Conservation (phyloP, 768 basidiomycete genomes). For the Sistotremastrum niveocremeum region DNA sequence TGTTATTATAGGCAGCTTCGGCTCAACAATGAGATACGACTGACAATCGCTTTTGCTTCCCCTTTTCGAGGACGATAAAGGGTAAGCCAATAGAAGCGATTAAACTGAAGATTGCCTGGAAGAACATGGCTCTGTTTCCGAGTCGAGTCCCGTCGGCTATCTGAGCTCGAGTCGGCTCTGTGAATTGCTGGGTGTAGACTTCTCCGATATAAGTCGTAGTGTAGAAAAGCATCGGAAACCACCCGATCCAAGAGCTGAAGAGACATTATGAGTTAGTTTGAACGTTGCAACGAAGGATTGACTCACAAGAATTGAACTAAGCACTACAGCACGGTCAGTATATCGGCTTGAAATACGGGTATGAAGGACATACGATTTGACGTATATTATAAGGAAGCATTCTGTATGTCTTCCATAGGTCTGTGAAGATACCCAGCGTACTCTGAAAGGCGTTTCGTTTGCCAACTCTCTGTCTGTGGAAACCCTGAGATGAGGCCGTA, state of each 20-base stretch:
- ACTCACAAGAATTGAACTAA: constrained; percentile 71
- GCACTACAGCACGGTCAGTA: constrained; percentile 30
- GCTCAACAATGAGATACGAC: constrained; percentile 6
- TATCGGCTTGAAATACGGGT: neutral
- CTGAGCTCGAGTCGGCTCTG: constrained; percentile 19
- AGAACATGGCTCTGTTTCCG: constrained; percentile 75
- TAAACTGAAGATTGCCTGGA: constrained; percentile 57
- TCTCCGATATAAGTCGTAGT: constrained; percentile 81
- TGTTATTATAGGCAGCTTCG: constrained; percentile 6
- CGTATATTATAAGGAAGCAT: constrained; percentile 31
- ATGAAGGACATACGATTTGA: constrained; percentile 26
- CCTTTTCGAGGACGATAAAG: constrained; percentile 29
- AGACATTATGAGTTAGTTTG: neutral
- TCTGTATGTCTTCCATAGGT: constrained; percentile 25
- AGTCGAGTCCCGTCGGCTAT: constrained; percentile 67
- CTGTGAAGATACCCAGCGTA: too few relatives aligned
- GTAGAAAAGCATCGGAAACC: constrained; percentile 91
- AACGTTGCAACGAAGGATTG: neutral
- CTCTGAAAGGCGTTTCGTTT: too few relatives aligned
- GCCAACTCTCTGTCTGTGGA: too few relatives aligned
- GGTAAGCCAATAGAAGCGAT: constrained; percentile 59
- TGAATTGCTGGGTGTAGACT: constrained; percentile 25
- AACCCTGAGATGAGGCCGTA: neutral
- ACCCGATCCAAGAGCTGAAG: constrained; percentile 65
- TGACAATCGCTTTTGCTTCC: neutral